Evolutionary conservation across 139 green algal genomes (phyloP), one percentile per base, ranked within the genome.

Genomic region (Chlamydomonas incerta): DNA sequence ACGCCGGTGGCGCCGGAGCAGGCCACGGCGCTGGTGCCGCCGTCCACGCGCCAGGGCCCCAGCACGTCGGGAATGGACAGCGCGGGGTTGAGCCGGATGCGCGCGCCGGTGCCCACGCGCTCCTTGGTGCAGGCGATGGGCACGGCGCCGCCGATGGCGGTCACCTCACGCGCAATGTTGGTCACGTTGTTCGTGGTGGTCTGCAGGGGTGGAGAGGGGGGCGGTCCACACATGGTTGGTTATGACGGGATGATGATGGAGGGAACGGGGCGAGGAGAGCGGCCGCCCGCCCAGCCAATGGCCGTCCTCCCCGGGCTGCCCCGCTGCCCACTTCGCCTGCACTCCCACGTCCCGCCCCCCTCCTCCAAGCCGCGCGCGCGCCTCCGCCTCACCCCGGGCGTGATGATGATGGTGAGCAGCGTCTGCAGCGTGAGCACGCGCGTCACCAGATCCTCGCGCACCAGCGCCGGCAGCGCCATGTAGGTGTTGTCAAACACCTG

Each of bases 401-500:
- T 73, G 33, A 73, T 41, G 62, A 83, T 73, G 37, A 83, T 37
- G 37, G 41, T 58, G 1, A 83, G 76, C 15, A 73, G 29, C 37
- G 76, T 83, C 76, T 83, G 62, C 17, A 29, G 21, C 13, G 31
- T 72, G 0, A 83, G 62, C 33, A 83, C 63, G 10, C 76, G 60
- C 8, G 76, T 83, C 8, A 83, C 37, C 37, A 83, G 60, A 28
- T 83, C 76, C 8, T 83, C 60, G 0, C 29, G 26, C 37, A 72
- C 6, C 24, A 31, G 15, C 5, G 37, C 5, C 23, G 17, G 31
- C 62, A 83, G 69, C 24, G 17, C 3, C 60, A 73, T 33, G 76
- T 63, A 83, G 11, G 58, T 67, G 76, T 73, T 83, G 62, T 83
- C 76, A 62, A 24, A 83, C n/a, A 73, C 35, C 76, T 83, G 76